These are phyloP conservation scores for Kwoniella bestiolae DNA, from an alignment of 768 basidiomycete genomes.

Conservation along the genomic window DNA sequence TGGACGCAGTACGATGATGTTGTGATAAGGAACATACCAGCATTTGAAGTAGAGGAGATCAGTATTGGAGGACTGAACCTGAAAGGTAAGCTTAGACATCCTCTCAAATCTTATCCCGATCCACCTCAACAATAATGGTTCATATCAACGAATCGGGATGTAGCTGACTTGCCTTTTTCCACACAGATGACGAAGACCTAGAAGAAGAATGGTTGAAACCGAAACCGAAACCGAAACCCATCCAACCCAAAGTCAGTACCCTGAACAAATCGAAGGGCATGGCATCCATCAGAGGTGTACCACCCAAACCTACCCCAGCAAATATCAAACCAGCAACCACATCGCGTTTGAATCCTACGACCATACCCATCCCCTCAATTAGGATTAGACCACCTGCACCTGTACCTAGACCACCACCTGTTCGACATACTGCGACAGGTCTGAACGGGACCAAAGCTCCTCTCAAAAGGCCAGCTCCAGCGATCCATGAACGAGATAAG, in stretches of 20 bases:
- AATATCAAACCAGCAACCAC: neutral
- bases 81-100: constrained; percentile 17
- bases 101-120: no score
- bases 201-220: constrained; percentile 25
- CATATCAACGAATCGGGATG: no score
- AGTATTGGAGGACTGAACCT: neutral
- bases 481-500: neutral
- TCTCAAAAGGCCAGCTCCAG: neutral
- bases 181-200: constrained; percentile 18
- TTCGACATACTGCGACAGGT: neutral
- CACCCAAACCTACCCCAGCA: neutral
- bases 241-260: neutral
- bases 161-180: neutral
- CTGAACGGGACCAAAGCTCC: neutral
- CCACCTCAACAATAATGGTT: no score
- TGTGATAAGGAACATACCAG: constrained; percentile 7
- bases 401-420: constrained; percentile 15
- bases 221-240: neutral
- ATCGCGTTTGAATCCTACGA: neutral
- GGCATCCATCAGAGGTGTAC: neutral
- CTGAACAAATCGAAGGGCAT: neutral
- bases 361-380: neutral
- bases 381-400: constrained; percentile 9
- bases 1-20: constrained; percentile 15
- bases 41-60: constrained; percentile 2